A percentile compares a stretch with the other conserved stretches of the same genome.
Evolutionary conservation across 306 rosid genomes (phyloP).

Genomic region (Begonia fuchsioides): DNA sequence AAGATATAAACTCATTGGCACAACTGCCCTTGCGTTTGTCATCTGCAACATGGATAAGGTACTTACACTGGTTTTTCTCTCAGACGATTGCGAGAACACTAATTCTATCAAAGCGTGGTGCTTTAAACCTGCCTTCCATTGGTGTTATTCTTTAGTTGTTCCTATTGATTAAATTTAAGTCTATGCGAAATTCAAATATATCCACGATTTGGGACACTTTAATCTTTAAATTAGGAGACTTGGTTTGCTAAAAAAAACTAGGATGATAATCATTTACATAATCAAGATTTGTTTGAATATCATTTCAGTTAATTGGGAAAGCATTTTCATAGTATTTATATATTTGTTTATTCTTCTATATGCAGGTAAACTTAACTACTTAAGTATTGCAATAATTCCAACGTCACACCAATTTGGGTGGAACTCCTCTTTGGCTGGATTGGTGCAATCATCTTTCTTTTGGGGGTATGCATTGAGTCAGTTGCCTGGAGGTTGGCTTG

Average conservation of each 20-base stretch:
- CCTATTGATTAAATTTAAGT: too few relatives aligned
- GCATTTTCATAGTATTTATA: background rate
- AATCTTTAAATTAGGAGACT: too few relatives aligned
- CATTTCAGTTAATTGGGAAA: background rate
- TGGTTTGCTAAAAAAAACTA: too few relatives aligned
- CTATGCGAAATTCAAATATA: too few relatives aligned
- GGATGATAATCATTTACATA: too few relatives aligned
- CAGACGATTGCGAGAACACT: too few relatives aligned
- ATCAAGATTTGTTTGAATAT: background rate
- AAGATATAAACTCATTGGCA: constrained; percentile 72
- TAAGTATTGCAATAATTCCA: constrained; percentile 91
- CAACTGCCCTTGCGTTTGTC: constrained; percentile 84
- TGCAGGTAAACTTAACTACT: constrained; percentile 89
- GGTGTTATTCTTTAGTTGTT: too few relatives aligned
- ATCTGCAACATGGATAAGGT: constrained; percentile 99
- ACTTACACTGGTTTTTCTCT: background rate
- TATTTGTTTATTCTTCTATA: constrained; percentile 7
- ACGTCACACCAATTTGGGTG: constrained; percentile 95
- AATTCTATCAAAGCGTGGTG: too few relatives aligned
- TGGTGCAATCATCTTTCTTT: constrained; percentile 97
- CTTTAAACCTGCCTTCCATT: too few relatives aligned
- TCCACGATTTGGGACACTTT: too few relatives aligned
- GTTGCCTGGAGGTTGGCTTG: constrained; percentile 96
- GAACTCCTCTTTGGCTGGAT: constrained; percentile 82
- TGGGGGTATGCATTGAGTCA: constrained; percentile 99